These are phyloP conservation scores for Thelonectria rubi DNA, from an alignment of 2,329 filamentous ascomycete genomes.

Conservation along the genomic window DNA sequence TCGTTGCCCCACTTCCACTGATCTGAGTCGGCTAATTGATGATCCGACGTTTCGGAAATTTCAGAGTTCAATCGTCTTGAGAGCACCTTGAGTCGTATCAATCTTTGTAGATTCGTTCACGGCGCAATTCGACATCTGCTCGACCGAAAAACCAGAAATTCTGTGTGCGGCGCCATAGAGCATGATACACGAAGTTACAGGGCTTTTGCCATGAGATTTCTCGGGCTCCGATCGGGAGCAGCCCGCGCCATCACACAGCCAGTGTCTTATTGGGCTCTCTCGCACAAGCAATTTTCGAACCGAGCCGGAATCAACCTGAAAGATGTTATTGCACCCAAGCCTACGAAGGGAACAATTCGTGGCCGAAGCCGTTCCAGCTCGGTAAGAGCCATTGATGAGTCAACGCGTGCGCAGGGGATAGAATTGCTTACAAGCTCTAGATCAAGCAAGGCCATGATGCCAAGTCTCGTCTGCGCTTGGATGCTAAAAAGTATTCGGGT, in stretches of 20 bases:
- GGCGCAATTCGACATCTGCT: constrained; percentile 10
- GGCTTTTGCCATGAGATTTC: constrained; percentile 43
- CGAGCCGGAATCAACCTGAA: neutral
- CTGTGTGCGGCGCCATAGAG: constrained; percentile 16
- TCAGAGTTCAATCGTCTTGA: constrained; percentile 21
- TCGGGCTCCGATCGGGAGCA: constrained; percentile 41
- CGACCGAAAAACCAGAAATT: constrained; percentile 13
- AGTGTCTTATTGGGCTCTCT: constrained; percentile 36
- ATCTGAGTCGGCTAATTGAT: constrained; percentile 31
- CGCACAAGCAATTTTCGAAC: constrained; percentile 16
- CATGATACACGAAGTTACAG: constrained; percentile 27
- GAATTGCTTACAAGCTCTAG: constrained; percentile 31
- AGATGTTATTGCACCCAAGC: neutral
- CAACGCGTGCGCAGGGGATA: fast-evolving
- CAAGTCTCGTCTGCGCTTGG: constrained; percentile 44
- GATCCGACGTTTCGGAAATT: constrained; percentile 36
- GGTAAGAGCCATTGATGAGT: constrained; percentile 33
- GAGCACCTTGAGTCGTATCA: constrained; percentile 24
- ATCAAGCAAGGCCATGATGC: constrained; percentile 48
- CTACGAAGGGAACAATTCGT: constrained; percentile 17
- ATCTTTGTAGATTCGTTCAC: constrained; percentile 18
- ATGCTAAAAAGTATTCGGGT: constrained; percentile 39
- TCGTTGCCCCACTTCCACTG: constrained; percentile 30
- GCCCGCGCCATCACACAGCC: constrained; percentile 35
- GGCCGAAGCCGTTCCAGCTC: constrained; percentile 31